A percentile compares a stretch with the other conserved stretches of the same genome.
phyloP scores from a whole-genome alignment of 2,329 filamentous ascomycete genomes.

The Zasmidium cellare region DNA sequence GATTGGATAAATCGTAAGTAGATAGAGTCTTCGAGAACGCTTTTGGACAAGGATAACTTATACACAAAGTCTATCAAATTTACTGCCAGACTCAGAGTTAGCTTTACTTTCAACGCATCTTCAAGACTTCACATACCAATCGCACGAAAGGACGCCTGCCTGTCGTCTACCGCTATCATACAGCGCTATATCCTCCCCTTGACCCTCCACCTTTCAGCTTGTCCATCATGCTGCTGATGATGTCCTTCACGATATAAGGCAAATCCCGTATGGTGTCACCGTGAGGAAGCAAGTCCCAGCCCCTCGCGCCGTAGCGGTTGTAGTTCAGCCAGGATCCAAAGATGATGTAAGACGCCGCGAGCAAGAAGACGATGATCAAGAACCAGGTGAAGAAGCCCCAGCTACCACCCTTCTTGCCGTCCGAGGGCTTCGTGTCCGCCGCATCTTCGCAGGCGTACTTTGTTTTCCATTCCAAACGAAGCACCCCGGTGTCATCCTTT shows the following conservation, averaged over 20 bases:
- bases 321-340: conserved; percentile 99
- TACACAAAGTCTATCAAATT: conserved; percentile 7
- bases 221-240: conserved; percentile 74
- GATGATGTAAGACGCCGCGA: conserved; percentile 85
- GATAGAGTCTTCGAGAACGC: no score
- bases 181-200: conserved; percentile 91
- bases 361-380: conserved; percentile 83
- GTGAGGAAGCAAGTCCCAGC: conserved; percentile 93
- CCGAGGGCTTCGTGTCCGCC: conserved; percentile 46
- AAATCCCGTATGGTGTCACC: conserved; percentile 89
- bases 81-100: background rate
- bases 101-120: background rate
- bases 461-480: conserved; percentile 82
- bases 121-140: conserved; percentile 3
- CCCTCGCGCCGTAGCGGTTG: conserved; percentile 90
- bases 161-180: conserved; percentile 49
- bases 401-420: conserved; percentile 51
- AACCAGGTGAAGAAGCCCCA: conserved; percentile 99
- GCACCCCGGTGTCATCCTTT: conserved; percentile 58
- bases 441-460: conserved; percentile 76
- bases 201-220: conserved; percentile 77
- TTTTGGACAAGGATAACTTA: background rate
- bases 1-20: no score
- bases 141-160: background rate
- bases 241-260: conserved; percentile 90